phyloP scores from a whole-genome alignment of 495 filamentous ascomycete species.

The Trichoderma parareesei region DNA sequence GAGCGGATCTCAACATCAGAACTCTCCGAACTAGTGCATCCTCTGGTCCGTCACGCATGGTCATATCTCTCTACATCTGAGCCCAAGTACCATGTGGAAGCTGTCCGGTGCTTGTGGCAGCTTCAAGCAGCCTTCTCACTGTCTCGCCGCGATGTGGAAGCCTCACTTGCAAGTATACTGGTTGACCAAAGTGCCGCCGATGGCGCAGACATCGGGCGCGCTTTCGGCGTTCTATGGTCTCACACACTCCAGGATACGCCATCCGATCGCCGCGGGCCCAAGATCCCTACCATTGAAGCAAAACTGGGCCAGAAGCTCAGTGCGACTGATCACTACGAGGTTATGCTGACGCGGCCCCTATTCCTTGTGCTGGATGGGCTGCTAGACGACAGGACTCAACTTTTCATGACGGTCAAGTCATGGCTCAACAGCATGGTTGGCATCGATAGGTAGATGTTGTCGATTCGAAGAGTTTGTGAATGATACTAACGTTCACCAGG shows the following conservation, averaged over 20 bases:
- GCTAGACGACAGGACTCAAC: slow-evolving; percentile 60
- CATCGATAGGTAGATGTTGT: slow-evolving; percentile 48
- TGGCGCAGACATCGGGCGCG: slow-evolving; percentile 48
- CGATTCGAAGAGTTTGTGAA: too few relatives aligned
- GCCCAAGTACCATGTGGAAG: slow-evolving; percentile 89
- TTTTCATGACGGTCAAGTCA: slow-evolving; percentile 64
- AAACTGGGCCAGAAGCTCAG: slow-evolving; percentile 38
- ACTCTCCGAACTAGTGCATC: slow-evolving; percentile 56
- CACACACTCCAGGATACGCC: slow-evolving; percentile 62
- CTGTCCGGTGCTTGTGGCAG: slow-evolving; percentile 77
- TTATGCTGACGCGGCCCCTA: slow-evolving; percentile 73
- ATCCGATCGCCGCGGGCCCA: slow-evolving; percentile 39
- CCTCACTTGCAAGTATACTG: slow-evolving; percentile 69
- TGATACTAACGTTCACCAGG: slow-evolving; percentile 21
- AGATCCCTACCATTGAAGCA: slow-evolving; percentile 41
- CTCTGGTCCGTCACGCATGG: slow-evolving; percentile 68
- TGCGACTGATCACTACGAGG: slow-evolving; percentile 47
- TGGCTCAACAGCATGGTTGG: slow-evolving; percentile 74
- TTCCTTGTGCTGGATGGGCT: slow-evolving; percentile 78
- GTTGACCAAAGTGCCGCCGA: slow-evolving; percentile 43
- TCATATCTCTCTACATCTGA: slow-evolving; percentile 65
- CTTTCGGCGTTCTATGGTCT: slow-evolving; percentile 69
- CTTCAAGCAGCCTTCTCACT: slow-evolving; percentile 56
- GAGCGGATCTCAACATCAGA: slow-evolving; percentile 47
- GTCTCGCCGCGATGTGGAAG: slow-evolving; percentile 58